Evolutionary conservation across 176 grass and related monocot genomes (phyloP), one percentile per base, ranked within the genome.

Genomic region (Thinopyrum elongatum): DNA sequence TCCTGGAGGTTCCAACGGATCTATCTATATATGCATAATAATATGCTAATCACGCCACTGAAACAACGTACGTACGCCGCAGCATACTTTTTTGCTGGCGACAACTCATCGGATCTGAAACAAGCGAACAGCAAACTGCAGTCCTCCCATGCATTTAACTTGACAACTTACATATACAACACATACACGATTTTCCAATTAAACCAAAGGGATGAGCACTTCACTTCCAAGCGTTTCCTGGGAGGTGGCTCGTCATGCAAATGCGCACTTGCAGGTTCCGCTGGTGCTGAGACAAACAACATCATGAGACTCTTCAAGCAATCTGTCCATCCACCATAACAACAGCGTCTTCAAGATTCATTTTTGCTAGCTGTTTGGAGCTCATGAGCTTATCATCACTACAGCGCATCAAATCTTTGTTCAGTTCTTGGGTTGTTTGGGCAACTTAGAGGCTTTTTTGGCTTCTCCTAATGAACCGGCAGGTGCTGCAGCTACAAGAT

Each of bases 301-400:
- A 31, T 31, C 76, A 86, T 34, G 33, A 47, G 25, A 34, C 28
- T n/a, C 78, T 65, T 80, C 35, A 31, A 80, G 78, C 26, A 66
- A 58, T 80, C 87, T 85, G 23, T 74, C 79, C 83, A 92, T 84
- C 30, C 30, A 31, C 30, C 30, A 31, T 31, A 31, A 31, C 30
- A 55, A 80, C 83, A 83, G 29, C 70, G 68, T 78, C 81, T 73
- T 89, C 35, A 51, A 83, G 30, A 31, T 38, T 42, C 66, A 21
- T 51, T 70, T 25, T 22, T 12, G 12, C 38, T 81, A 26, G 22
- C 36, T 75, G 68, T 22, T 35, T 80, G 78, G 78, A 7, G 17
- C 41, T 36, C 67, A 47, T 60, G n/a, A 82, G 36, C 49, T 76
- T 60, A 49, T 46, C 57, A 47, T 49, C 73, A 62, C 65, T 49